Base-by-base conservation (phyloP, 148 eudicot species). In the Cornus controversa region DNA sequence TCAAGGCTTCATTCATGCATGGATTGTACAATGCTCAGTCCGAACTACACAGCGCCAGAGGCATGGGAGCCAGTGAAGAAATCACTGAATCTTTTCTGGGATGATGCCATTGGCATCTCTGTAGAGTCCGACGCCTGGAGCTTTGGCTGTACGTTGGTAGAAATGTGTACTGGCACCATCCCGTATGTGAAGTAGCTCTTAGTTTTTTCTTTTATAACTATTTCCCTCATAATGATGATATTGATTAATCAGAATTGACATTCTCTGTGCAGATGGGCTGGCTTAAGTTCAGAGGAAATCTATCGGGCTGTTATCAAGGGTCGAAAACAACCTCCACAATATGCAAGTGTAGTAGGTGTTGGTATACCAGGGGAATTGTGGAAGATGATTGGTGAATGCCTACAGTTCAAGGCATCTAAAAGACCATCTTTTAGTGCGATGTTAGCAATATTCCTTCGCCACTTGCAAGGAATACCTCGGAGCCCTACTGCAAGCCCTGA, bases 121-220 rank as follows among this genome's bases (percentile, higher is more conserved):
- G 82, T 88, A 25, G 99, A 95, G 80, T 95, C 97, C 28, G 99
- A 95, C 91, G 97, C 99, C 60, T 95, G 99, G 99, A 95, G 99
- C 84, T 95, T 95, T 88, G 99, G 99, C 62, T 95, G 99, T 84
- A 95, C 99, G 53, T 85, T 95, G 79, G 98, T 95, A 78, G 99
- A 95, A 85, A 95, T 95, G 99, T 95, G 99, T 88, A 95, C 99
- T 65, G 99, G 99, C 67, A 84, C 98, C 57, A 79, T 87, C 68
- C 98, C 99, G 99, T 95, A 91, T 69, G 99, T 88, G 75, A 58
- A 69, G 73, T 62, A 47, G 50, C 71, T 76, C 23, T 22, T 50
- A 54, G 34, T 75, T 77, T 80, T 79, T 53, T 66, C 20, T 65
- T 65, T 2, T 22, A 40, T 13, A 10, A 50, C 27, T 25, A 28